Evolutionary conservation across 345 rosid species (phyloP), one percentile per base, ranked within the genome.

Genomic region (Pistacia vera): DNA sequence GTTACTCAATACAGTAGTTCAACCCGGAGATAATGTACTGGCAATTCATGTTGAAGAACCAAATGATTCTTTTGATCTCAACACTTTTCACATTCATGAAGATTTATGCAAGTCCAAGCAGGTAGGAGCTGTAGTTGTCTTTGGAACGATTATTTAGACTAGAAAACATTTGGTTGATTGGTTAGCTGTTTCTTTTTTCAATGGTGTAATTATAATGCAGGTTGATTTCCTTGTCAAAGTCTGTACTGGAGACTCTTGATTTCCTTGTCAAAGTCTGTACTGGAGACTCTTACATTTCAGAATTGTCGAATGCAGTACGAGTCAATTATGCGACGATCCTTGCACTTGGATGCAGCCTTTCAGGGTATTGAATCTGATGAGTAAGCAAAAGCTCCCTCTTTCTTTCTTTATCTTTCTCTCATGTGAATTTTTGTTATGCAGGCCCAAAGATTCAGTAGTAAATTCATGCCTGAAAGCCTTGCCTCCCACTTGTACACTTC

Each of bases 401-500:
- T 59, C 28, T 70, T 14, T 46, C 11, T 13, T 1, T 54, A 22
- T 49, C 33, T 13, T 18, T 33, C 56, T 66, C 51, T 54, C 28
- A 62, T 48, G 14, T 41, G 25, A 25, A 67, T 41, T 54, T 68
- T 48, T 17, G 46, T 46, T 28, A 14, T 68, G 67, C 83, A 85
- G 88, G 77, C 80, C 74, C 7, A 79, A 81, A 55, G 66, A 79
- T 69, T 66, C 85, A 55, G 75, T 72, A 35, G 68, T 86, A 38
- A 73, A 51, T 4, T 28, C 36, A 69, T 72, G 68, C 67, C 36
- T 81, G 49, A 81, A 75, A 75, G 63, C 74, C 6, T 62, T 86
- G 75, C 86, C 83, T 2, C 83, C 86, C 10, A 72, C 88, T 54
- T 83, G 89, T 81, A 77, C 76, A 14, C 81, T 85, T 75, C 54